Conservation (phyloP, 192 early-diverging fungal species). For the Pilaira anomala region DNA sequence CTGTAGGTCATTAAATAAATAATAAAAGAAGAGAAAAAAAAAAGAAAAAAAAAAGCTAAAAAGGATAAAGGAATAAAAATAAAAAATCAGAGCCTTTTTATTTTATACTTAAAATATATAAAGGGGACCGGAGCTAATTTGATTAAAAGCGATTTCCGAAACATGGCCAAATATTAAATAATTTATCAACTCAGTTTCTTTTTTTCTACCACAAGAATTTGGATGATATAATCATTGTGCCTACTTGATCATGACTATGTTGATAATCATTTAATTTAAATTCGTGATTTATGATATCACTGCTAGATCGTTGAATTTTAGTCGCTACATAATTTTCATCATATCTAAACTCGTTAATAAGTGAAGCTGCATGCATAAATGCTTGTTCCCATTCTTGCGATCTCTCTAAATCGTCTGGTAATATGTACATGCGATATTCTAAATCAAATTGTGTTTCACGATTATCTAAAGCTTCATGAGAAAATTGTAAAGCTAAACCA, state of each 20-base stretch:
- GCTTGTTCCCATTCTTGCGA: constrained; percentile 27
- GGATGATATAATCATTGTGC: constrained; percentile 2
- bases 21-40: neutral
- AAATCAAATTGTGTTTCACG: neutral
- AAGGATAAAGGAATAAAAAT: neutral
- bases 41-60: neutral
- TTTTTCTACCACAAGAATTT: constrained; percentile 27
- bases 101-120: neutral
- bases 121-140: neutral
- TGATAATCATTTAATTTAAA: constrained; percentile 4
- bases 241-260: neutral
- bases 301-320: neutral
- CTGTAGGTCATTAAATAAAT: neutral
- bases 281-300: no score
- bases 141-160: neutral
- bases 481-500: constrained; percentile 32
- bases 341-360: constrained; percentile 20
- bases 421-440: constrained; percentile 29
- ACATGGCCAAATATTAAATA: neutral
- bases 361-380: constrained; percentile 15
- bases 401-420: constrained; percentile 19
- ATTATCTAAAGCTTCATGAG: neutral
- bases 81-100: neutral
- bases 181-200: neutral
- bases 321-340: neutral